Evolutionary conservation across 768 basidiomycete species (phyloP), one percentile per base, ranked within the genome.

Genomic region (Lentinula edodes): DNA sequence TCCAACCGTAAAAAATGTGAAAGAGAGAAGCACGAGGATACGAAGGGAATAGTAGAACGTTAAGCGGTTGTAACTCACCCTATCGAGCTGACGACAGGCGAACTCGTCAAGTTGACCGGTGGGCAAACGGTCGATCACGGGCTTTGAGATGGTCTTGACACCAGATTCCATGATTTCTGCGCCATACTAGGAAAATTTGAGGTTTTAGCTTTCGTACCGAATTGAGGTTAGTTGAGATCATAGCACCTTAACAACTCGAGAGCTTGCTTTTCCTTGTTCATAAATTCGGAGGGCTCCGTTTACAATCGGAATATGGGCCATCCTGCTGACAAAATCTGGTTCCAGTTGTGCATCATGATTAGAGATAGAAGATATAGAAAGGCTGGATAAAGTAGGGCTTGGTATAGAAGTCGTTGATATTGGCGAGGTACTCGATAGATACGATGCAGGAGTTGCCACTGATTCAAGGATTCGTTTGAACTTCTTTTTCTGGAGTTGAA

Each of bases 81-180:
- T 81, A 74, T 95, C 92, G 43, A 95, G 80, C 70, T 95, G 92
- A 61, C 91, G 81, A 69, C 90, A 92, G 2, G 93, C 93, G 72
- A 94, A 94, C 62, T 92, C 91, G 64, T 95, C 93, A 13, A 95
- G 74, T 67, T 87, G 85, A 63, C 81, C 83, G 52, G 90, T 88
- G 9, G 91, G 90, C 0, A 94, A 78, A 32, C 88, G 82, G 61
- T 90, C 84, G 55, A 93, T 88, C 52, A 93, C 92, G 32, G 92
- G 92, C 16, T 86, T 80, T 32, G 91, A 90, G 43, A 94, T 86
- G 16, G 86, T 82, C 71, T 88, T 90, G 42, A 94, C 86, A 60
- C 89, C 87, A 3, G 86, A 89, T 72, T 93, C 93, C 75, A 93
- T 83, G 82, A 93, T 89, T 72, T 89, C 88, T 16, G 90, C 91